Evolutionary conservation across 805 yeast genomes (phyloP).

Genomic region (Zygosaccharomyces lentus): DNA sequence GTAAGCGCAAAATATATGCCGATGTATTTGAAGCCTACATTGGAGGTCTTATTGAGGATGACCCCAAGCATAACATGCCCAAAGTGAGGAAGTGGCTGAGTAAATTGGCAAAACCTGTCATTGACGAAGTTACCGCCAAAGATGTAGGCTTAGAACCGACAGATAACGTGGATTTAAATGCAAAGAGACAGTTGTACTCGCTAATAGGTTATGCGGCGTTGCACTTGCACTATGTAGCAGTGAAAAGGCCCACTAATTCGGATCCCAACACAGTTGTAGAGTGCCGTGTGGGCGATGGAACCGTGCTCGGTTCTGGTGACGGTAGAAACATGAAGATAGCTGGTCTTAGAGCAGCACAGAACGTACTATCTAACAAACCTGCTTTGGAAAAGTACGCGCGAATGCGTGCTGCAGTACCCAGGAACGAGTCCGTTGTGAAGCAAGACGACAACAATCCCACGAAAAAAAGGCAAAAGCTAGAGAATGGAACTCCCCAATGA

Average conservation of each 20-base stretch:
- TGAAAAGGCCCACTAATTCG: slow-evolving; percentile 34
- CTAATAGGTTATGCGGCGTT: slow-evolving; percentile 70
- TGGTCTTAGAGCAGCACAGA: slow-evolving; percentile 80
- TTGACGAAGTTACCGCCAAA: slow-evolving; percentile 24
- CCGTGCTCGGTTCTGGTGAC: slow-evolving; percentile 62
- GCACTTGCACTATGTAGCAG: slow-evolving; percentile 55
- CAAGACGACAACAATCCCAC: slow-evolving; percentile 8
- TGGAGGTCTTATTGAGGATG: slow-evolving; percentile 72
- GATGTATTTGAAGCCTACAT: slow-evolving; percentile 93
- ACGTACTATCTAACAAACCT: slow-evolving; percentile 57
- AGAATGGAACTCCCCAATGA: background rate
- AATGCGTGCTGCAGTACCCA: slow-evolving; percentile 50
- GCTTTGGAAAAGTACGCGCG: slow-evolving; percentile 61
- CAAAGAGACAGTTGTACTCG: slow-evolving; percentile 75
- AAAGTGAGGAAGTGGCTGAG: slow-evolving; percentile 55
- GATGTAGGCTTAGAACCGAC: slow-evolving; percentile 31
- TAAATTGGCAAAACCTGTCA: slow-evolving; percentile 46
- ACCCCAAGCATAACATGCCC: slow-evolving; percentile 40
- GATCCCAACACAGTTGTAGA: slow-evolving; percentile 52
- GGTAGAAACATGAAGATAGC: slow-evolving; percentile 74
- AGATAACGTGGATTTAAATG: slow-evolving; percentile 49
- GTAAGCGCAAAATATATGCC: slow-evolving; percentile 69
- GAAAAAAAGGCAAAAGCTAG: slow-evolving; percentile 7
- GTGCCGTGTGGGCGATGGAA: slow-evolving; percentile 60
- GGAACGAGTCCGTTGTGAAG: slow-evolving; percentile 34